Percentiles rank a stretch among this genome's conserved stretches.
These are phyloP conservation scores for Clonostachys solani DNA, from an alignment of 2,329 filamentous ascomycete genomes.

Conservation along the genomic window DNA sequence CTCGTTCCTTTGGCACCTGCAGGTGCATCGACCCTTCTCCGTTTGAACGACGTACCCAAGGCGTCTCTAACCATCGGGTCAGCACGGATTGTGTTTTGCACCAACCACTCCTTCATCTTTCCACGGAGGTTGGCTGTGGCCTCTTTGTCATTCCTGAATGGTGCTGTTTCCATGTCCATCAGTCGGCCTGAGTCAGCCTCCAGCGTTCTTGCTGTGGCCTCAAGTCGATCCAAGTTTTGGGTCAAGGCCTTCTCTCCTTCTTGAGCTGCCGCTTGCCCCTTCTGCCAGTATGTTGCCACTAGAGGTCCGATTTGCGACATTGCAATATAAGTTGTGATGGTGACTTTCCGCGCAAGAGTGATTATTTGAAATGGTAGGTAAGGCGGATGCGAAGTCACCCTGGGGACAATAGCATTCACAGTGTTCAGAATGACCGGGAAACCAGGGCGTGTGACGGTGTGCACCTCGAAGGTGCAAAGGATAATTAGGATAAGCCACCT, in stretches of 20 bases:
- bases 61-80: constrained; percentile 82
- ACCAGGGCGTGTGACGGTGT: constrained; percentile 48
- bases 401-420: constrained; percentile 38
- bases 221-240: constrained; percentile 64
- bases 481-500: constrained; percentile 54
- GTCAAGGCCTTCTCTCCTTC: constrained; percentile 46
- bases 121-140: constrained; percentile 54
- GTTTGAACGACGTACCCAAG: constrained; percentile 62
- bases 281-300: constrained; percentile 34
- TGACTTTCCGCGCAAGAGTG: constrained; percentile 67
- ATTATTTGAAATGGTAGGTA: constrained; percentile 86
- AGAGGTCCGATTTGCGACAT: constrained; percentile 76
- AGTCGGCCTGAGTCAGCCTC: constrained; percentile 68
- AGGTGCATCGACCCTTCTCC: constrained; percentile 57
- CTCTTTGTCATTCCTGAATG: constrained; percentile 70
- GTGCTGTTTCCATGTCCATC: constrained; percentile 74
- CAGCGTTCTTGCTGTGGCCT: constrained; percentile 51
- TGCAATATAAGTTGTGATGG: constrained; percentile 77
- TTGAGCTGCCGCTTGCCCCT: constrained; percentile 9
- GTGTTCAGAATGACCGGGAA: constrained; percentile 40
- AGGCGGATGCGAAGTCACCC: constrained; percentile 43
- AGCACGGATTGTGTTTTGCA: constrained; percentile 77
- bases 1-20: constrained; percentile 51
- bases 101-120: constrained; percentile 80
- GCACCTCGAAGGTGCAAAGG: constrained; percentile 53